Base-by-base conservation (phyloP, 1,284 basidiomycete genomes). In the Pisolithus thermaeus region DNA sequence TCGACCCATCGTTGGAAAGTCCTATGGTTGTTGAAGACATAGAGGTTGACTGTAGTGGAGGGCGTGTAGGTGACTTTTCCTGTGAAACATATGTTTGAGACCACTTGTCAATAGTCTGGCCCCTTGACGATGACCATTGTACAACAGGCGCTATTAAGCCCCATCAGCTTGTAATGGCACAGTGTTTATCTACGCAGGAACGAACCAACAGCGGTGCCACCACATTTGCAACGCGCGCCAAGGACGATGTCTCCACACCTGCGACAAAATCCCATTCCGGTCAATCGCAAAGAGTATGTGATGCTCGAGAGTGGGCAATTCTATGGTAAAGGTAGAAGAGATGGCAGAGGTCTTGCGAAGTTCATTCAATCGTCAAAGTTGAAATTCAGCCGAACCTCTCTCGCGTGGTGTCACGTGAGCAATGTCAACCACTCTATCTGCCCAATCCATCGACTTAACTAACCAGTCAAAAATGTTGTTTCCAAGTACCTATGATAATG, bases 171-270 rank as follows among this genome's bases (percentile, higher is more conserved):
- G 66, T 12, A 12, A 35, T 35, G 59, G 49, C 49, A 50, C 5
- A 32, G 18, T 18, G 43, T 35, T 46, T 44, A 18, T 25, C 20
- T 41, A 46, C 30, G 51, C 20, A 37, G 35, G 44, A 49, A 75
- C 83, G 59, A 60, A 89, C 88, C 87, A 53, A 87, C 88, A 51
- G 85, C 71, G 22, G 74, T 72, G 49, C 88, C 88, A 58, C 88
- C 88, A 67, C 87, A 90, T 69, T 80, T 84, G 67, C 87, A 89
- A 50, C 83, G 81, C 45, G 70, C 66, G 41, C 80, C 82, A 42
- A 73, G 62, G 27, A 90, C 87, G 54, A 90, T 89, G 56, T 90
- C 84, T 55, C 87, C 88, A 59, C 87, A 90, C 66, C 85, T 76
- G 56, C 85, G 77, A 69, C 88, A 90, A 59, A 90, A 90, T 25